These are phyloP conservation scores for Carnegiea gigantea DNA, from an alignment of 179 eudicot genomes.

Conservation along the genomic window DNA sequence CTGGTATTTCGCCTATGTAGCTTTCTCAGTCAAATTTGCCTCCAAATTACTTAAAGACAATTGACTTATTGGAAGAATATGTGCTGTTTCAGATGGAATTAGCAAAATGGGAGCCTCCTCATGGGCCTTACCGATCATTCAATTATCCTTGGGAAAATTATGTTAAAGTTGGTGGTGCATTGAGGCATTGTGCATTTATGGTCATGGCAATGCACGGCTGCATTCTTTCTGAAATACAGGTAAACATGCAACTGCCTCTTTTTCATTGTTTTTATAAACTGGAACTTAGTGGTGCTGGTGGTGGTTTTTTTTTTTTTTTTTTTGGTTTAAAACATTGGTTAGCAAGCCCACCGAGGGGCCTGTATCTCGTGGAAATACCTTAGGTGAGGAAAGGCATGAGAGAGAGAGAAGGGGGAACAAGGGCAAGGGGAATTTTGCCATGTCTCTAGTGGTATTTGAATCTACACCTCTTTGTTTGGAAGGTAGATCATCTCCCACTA, in stretches of 20 bases:
- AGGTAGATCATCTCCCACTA: too few species aligned
- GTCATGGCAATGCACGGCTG: constrained; percentile 66
- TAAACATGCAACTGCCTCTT: constrained; percentile 13
- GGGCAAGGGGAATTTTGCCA: too few species aligned
- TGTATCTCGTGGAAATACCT: too few species aligned
- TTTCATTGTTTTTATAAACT: not conserved
- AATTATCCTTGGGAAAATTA: constrained; percentile 48
- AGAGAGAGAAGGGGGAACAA: too few species aligned
- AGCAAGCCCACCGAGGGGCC: too few species aligned
- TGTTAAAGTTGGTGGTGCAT: constrained; percentile 49
- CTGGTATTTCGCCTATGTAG: constrained; percentile 35
- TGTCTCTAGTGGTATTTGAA: too few species aligned
- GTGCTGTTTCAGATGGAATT: constrained; percentile 37
- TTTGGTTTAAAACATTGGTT: too few species aligned
- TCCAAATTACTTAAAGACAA: not conserved
- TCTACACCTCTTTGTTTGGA: too few species aligned
- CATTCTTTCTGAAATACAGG: constrained; percentile 58
- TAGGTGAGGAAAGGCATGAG: too few species aligned
- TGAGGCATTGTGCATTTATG: constrained; percentile 58
- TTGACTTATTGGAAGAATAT: not conserved
- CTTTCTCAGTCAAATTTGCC: not conserved
- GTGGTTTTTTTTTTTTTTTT: too few species aligned
- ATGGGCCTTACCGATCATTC: constrained; percentile 45
- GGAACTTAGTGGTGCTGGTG: not conserved
- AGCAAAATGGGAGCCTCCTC: constrained; percentile 62